Evolutionary conservation across 441 rosid species (phyloP), one percentile per base, ranked within the genome.

Genomic region (Arabidopsis hybrid): DNA sequence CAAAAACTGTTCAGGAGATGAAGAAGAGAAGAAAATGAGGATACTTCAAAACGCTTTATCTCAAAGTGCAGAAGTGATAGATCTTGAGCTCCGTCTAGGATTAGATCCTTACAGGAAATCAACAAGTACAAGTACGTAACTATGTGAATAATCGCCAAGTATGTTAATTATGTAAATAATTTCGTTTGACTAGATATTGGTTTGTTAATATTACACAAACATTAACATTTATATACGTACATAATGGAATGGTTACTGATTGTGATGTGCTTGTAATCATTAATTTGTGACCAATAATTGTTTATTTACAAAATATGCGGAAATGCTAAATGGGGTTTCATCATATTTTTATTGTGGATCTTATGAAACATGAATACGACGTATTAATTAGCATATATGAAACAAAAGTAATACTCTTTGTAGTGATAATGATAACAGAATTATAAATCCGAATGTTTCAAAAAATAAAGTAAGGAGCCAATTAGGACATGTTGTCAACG

Each of bases 61-160:
- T 7, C 67, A 71, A 77, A 59, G 80, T 51, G 73, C 55, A 60
- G 68, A 71, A 42, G 64, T 51, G 5, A 11, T 78, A 26, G 81
- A 78, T 72, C 81, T 78, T 46, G 81, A 78, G 70, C 81, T 78
- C 43, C 81, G 81, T 46, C 55, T 78, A 31, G 81, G 81, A 5
- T 56, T 71, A 71, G 72, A 71, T 71, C 80, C 73, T 51, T 71
- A 64, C 36, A 52, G 43, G 59, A 71, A 71, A 59, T 34, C 69
- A 43, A 67, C 80, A 70, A 47, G 12, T 39, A 39, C 11, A 46
- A 56, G 4, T 49, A 64, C 36, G 59, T 57, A 36, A 11, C 1
- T 10, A 55, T 65, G 67, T 66, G 67, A 29, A 58, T 59, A 26
- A 26, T 26, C 29, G 29, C 29, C 29, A 0, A 26, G 4, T 26